These are phyloP conservation scores for Lentinus polychrous DNA, from an alignment of 1,284 basidiomycete genomes.

Conservation along the genomic window DNA sequence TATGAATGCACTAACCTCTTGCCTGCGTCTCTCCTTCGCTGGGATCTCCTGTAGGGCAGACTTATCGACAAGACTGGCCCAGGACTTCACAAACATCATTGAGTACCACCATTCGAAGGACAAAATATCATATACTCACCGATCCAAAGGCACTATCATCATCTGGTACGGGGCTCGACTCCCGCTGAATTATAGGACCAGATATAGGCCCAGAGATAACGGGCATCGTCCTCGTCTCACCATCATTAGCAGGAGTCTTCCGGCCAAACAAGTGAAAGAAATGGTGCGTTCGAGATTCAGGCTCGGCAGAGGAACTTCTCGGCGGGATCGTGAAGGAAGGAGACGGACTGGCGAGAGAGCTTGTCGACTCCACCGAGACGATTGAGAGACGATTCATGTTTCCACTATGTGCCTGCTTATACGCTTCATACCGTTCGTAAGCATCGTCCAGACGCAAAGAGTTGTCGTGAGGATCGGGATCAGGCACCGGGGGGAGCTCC, in stretches of 20 bases:
- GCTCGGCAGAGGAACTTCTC: conserved; percentile 21
- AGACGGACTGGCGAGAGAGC: conserved; percentile 18
- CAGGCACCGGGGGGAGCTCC: conserved; percentile 49
- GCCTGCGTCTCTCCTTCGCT: conserved; percentile 71
- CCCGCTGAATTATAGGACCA: conserved; percentile 16
- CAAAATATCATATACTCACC: conserved; percentile 34
- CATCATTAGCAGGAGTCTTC: conserved; percentile 36
- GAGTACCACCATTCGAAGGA: conserved; percentile 4
- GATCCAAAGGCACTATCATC: conserved; percentile 49
- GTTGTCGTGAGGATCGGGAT: conserved; percentile 16
- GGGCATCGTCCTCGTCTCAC: conserved; percentile 30
- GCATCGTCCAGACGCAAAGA: conserved; percentile 69
- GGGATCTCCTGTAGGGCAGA: conserved; percentile 76
- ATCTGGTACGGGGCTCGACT: conserved; percentile 13
- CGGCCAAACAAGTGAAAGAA: conserved; percentile 55
- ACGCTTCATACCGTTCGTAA: conserved; percentile 83
- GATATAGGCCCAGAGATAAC: conserved; percentile 57
- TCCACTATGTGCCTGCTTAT: conserved; percentile 46
- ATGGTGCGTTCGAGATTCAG: conserved; percentile 28
- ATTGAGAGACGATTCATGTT: conserved; percentile 49
- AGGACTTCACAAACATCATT: conserved; percentile 53
- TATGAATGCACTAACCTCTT: conserved; percentile 57
- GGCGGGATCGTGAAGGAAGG: conserved; percentile 16
- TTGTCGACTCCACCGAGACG: conserved; percentile 42
- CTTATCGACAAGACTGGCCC: conserved; percentile 86